Evolutionary conservation across 306 rosid genomes (phyloP).

Genomic region (Comarum palustre): DNA sequence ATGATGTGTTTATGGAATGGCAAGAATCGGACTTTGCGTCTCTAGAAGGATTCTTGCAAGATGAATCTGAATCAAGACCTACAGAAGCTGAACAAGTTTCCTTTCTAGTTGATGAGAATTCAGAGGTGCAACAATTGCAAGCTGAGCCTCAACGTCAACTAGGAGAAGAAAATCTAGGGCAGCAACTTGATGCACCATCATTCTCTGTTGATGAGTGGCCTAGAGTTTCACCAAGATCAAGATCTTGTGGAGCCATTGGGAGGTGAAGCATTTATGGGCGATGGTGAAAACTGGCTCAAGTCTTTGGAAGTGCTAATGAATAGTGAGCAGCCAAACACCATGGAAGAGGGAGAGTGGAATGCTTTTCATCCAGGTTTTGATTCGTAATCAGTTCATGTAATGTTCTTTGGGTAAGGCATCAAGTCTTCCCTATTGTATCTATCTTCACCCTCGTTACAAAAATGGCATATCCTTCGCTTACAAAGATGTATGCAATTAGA

Average conservation of each 20-base stretch:
- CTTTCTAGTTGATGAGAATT: neutral
- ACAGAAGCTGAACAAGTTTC: neutral
- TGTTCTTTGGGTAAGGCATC: too few species aligned
- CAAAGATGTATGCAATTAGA: too few species aligned
- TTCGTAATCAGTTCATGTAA: too few species aligned
- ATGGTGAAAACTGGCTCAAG: neutral
- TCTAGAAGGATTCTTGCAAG: too few species aligned
- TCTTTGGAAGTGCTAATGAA: neutral
- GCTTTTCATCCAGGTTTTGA: neutral
- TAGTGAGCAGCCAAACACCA: neutral
- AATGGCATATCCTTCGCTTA: too few species aligned
- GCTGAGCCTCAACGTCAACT: neutral
- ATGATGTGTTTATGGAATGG: neutral
- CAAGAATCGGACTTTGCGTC: neutral
- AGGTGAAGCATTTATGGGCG: too few species aligned
- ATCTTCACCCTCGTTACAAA: too few species aligned
- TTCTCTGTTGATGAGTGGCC: too few species aligned
- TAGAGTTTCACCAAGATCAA: neutral
- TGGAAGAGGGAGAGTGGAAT: neutral
- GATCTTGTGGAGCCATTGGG: neutral
- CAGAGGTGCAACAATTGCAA: neutral
- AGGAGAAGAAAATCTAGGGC: neutral
- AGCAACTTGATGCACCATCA: neutral
- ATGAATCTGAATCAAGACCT: neutral
- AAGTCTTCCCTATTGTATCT: too few species aligned